These are phyloP conservation scores for Aspergillus panamensis DNA, from an alignment of 495 filamentous ascomycete species.

Conservation along the genomic window DNA sequence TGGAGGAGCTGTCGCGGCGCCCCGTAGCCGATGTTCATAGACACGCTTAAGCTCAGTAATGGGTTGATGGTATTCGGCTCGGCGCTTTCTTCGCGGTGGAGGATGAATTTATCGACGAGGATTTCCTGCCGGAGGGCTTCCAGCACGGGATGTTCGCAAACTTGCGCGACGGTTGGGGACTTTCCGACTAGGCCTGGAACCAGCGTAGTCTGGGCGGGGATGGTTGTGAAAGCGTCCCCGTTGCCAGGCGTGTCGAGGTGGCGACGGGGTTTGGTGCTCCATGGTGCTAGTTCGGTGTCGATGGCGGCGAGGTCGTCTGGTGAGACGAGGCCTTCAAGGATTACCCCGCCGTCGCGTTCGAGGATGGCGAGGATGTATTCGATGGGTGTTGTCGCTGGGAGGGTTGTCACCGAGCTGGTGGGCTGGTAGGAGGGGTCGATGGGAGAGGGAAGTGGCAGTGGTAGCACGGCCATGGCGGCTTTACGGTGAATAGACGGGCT, in stretches of 20 bases:
- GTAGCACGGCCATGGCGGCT: conserved; percentile 6
- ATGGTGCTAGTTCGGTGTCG: conserved; percentile 18
- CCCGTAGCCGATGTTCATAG: conserved; percentile 26
- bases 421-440: conserved; percentile 20
- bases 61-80: conserved; percentile 23
- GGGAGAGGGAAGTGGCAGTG: conserved; percentile 9
- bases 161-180: conserved; percentile 26
- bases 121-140: conserved; percentile 20
- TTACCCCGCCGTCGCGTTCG: conserved; percentile 33
- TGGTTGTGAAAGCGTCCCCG: conserved; percentile 14
- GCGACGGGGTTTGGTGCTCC: conserved; percentile 5
- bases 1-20: conserved; percentile 29
- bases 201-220: conserved; percentile 18
- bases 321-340: conserved; percentile 26
- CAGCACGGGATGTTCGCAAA: conserved; percentile 23
- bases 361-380: conserved; percentile 30
- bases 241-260: not conserved
- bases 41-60: conserved; percentile 25
- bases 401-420: conserved; percentile 1
- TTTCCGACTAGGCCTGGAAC: conserved; percentile 32
- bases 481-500: not conserved
- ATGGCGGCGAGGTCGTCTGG: conserved; percentile 17
- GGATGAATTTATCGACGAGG: conserved; percentile 6
- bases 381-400: conserved; percentile 23
- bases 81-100: conserved; percentile 13